Conservation (phyloP, 805 yeast species). For the Candida insectorum region DNA sequence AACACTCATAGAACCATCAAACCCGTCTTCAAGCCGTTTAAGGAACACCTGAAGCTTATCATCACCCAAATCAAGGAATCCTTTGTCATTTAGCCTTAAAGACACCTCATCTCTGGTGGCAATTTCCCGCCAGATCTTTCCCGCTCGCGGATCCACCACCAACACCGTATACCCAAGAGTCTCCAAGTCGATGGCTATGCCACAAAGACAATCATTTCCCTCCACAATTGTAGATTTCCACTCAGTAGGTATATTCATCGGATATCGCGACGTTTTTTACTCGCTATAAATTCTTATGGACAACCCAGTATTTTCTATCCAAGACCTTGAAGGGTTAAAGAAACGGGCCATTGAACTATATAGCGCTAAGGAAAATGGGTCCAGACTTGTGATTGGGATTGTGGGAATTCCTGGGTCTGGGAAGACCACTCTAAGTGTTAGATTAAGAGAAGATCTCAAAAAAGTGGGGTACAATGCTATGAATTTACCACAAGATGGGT, state of each 20-base stretch:
- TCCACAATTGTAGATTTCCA: no score
- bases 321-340: no score
- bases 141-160: neutral
- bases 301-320: no score
- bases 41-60: conserved; percentile 15
- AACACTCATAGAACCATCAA: no score
- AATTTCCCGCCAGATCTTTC: conserved; percentile 1
- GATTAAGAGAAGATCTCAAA: conserved; percentile 32
- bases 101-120: neutral
- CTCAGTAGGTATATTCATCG: no score
- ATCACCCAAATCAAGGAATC: conserved; percentile 25
- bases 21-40: neutral
- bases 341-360: conserved; percentile 1
- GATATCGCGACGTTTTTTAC: no score
- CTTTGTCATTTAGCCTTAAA: conserved; percentile 10
- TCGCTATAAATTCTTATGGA: no score
- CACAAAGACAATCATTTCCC: conserved; percentile 3
- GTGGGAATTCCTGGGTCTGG: conserved; percentile 88
- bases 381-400: conserved; percentile 52
- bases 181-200: conserved; percentile 1
- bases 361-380: neutral
- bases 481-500: conserved; percentile 40
- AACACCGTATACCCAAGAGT: neutral
- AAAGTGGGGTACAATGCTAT: conserved; percentile 13
- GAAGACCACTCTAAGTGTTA: conserved; percentile 62